A percentile compares a stretch with the other conserved stretches of the same genome.
Evolutionary conservation across 1,284 basidiomycete species (phyloP).

Genomic region (Cystobasidium pallidum): DNA sequence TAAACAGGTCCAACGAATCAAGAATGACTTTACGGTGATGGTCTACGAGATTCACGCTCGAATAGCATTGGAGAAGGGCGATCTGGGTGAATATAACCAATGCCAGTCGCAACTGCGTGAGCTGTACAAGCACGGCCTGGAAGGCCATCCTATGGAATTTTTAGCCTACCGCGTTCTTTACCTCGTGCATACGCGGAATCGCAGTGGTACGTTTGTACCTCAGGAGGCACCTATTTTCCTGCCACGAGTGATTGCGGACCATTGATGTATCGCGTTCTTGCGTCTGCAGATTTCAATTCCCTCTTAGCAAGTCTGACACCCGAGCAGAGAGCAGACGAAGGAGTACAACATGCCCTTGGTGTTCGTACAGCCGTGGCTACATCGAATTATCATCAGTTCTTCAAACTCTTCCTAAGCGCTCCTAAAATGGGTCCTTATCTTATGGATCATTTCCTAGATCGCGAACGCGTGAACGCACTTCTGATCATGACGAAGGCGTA

Average conservation of each 20-base stretch:
- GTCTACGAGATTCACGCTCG: slow-evolving; percentile 99
- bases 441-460: slow-evolving; percentile 96
- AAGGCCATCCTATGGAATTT: slow-evolving; percentile 90
- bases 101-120: slow-evolving; percentile 89
- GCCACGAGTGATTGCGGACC: too few species aligned
- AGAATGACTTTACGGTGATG: slow-evolving; percentile 95
- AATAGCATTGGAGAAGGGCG: slow-evolving; percentile 90
- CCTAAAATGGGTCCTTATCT: slow-evolving; percentile 99
- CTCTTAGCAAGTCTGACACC: slow-evolving; percentile 93
- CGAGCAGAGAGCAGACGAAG: slow-evolving; percentile 75
- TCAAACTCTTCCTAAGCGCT: slow-evolving; percentile 78
- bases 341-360: slow-evolving; percentile 83
- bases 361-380: slow-evolving; percentile 86
- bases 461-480: slow-evolving; percentile 85
- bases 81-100: slow-evolving; percentile 98
- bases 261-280: background rate
- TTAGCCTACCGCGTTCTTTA: slow-evolving; percentile 97
- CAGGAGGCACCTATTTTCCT: too few species aligned
- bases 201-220: slow-evolving; percentile 74
- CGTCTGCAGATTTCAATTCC: slow-evolving; percentile 74
- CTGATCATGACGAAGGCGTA: slow-evolving; percentile 90
- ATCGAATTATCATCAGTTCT: slow-evolving; percentile 92
- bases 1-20: slow-evolving; percentile 92
- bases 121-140: slow-evolving; percentile 89
- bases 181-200: slow-evolving; percentile 89